Conservation (phyloP, 2,329 filamentous ascomycete species). For the Arachnopeziza araneosa region DNA sequence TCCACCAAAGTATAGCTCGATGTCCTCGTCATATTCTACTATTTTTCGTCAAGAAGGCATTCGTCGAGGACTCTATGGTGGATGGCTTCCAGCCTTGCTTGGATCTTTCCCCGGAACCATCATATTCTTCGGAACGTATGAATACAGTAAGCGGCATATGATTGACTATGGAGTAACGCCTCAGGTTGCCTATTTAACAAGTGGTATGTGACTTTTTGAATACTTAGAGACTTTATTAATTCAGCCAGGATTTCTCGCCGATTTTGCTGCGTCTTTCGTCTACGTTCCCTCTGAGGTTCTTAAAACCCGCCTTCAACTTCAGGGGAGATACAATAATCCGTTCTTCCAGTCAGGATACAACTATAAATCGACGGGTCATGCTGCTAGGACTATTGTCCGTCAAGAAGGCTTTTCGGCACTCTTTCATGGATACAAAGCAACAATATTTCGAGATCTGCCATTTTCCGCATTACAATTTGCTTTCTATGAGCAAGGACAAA, state of each 20-base stretch:
- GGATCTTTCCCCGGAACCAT: slow-evolving; percentile 93
- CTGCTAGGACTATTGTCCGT: slow-evolving; percentile 75
- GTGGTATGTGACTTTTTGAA: slow-evolving; percentile 49
- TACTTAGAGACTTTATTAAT: slow-evolving; percentile 1
- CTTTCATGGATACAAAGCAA: slow-evolving; percentile 96
- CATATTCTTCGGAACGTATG: slow-evolving; percentile 93
- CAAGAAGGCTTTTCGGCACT: slow-evolving; percentile 79
- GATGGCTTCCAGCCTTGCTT: slow-evolving; percentile 84
- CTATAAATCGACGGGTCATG: slow-evolving; percentile 80
- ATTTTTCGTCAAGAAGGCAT: slow-evolving; percentile 92
- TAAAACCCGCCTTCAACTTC: slow-evolving; percentile 93
- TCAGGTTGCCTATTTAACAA: slow-evolving; percentile 77
- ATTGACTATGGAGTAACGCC: slow-evolving; percentile 78
- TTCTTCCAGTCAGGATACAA: slow-evolving; percentile 94
- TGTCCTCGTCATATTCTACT: slow-evolving; percentile 85
- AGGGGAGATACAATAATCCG: slow-evolving; percentile 92
- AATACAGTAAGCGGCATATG: slow-evolving; percentile 87
- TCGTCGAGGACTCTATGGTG: slow-evolving; percentile 79
- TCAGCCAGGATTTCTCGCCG: slow-evolving; percentile 74
- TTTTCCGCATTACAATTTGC: slow-evolving; percentile 97
- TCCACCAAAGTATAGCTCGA: slow-evolving; percentile 85
- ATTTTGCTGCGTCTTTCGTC: slow-evolving; percentile 83
- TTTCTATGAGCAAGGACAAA: slow-evolving; percentile 93
- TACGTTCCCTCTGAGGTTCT: slow-evolving; percentile 97
- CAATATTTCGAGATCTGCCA: slow-evolving; percentile 86